Base-by-base conservation (phyloP, 2,329 filamentous ascomycete species). In the Pyrenophora teres region DNA sequence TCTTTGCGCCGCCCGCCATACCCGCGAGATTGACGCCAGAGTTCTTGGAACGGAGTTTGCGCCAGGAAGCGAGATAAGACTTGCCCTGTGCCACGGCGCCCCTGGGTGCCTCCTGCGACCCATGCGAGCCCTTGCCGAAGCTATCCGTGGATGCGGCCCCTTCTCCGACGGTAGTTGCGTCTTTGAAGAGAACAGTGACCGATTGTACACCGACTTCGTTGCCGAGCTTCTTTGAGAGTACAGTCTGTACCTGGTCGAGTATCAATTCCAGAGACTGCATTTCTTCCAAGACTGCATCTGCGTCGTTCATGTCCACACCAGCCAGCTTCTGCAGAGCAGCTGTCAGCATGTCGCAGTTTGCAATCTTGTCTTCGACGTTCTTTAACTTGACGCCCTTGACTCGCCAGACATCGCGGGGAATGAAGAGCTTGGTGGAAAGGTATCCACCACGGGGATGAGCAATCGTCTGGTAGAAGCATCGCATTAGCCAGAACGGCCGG, bases 401-500 rank as follows among this genome's bases (percentile, higher is more conserved):
- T 49, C 87, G 84, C 94, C 94, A 99, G 3, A 94, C 90, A 68
- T 97, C 92, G 44, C 90, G 84, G 5, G 94, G 92, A 4, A 99
- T 83, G 69, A 99, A 99, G 0, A 99, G 82, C 64, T 92, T 92
- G 18, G 87, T 93, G 46, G 92, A 96, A 16, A 99, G 70, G 69
- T 97, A 99, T 13, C 92, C 94, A 32, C 94, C 94, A 19, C 91
- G 86, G 2, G 93, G 91, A 67, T 99, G 93, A 15, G 87, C 88
- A 38, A 99, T 85, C 0, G 92, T 96, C 71, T 97, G 91, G 69
- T 94, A 96, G 21, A 99, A 81, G 56, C 89, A 92, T 47, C 94
- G 87, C 90, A 99, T 96, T 38, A 99, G 80, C 94, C 94, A 99
- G 74, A 97, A 99, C 2, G 94, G 95, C 16, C 94, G 87, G n/a